These are phyloP conservation scores for Pythium rishiriense DNA, from an alignment of 352 stramenopile genomes.

Conservation along the genomic window DNA sequence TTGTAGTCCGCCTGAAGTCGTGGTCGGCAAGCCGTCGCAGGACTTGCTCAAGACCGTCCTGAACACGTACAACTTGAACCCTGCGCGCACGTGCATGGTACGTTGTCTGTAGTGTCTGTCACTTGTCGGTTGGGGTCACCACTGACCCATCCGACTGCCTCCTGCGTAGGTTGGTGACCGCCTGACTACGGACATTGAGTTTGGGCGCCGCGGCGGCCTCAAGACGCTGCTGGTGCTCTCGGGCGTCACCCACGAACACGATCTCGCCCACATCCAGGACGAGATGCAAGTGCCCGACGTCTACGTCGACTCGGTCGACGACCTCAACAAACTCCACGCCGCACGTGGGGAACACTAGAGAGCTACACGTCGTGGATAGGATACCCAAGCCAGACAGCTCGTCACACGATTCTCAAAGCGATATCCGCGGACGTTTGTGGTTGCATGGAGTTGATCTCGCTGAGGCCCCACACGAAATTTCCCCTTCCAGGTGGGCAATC, in stretches of 20 bases:
- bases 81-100: conserved; percentile 79
- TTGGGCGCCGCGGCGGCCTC: conserved; percentile 67
- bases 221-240: conserved; percentile 78
- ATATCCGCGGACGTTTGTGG: too few species aligned
- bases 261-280: conserved; percentile 55
- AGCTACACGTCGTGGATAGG: background rate
- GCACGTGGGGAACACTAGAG: conserved; percentile 21
- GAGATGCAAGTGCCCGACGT: conserved; percentile 58
- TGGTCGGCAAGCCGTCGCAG: conserved; percentile 84
- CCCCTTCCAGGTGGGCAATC: too few species aligned
- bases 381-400: too few species aligned
- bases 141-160: background rate
- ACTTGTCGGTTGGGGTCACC: background rate
- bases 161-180: conserved; percentile 67
- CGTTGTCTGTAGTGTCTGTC: background rate
- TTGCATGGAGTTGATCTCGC: too few species aligned
- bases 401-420: too few species aligned
- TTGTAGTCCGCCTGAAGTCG: conserved; percentile 58
- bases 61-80: conserved; percentile 63
- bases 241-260: conserved; percentile 60
- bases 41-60: conserved; percentile 81
- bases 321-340: conserved; percentile 66
- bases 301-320: conserved; percentile 71
- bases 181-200: conserved; percentile 84
- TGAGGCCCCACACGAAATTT: too few species aligned